Evolutionary conservation across 495 filamentous ascomycete genomes (phyloP), one percentile per base, ranked within the genome.

Genomic region (Podospora bellae-mahoneyi): DNA sequence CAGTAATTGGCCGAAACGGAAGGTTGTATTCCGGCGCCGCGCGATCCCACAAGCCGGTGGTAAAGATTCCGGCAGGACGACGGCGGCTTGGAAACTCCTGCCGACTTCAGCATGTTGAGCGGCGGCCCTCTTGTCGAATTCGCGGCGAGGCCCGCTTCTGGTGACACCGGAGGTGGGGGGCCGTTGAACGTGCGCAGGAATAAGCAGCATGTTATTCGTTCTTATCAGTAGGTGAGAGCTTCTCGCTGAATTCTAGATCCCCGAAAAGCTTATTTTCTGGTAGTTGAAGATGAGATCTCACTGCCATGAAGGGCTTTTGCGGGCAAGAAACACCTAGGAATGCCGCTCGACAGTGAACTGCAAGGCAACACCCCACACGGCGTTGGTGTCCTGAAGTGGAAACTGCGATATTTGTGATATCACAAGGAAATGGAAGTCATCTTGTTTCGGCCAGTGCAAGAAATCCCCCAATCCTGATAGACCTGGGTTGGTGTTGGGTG

Each of bases 1-100:
- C 32, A 48, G 9, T 10, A 16, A 63, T 20, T 32, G 61, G 61
- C 34, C 61, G 61, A 63, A 63, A 32, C 61, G 61, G 61, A 63
- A 63, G 28, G 61, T 63, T 63, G 32, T 32, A 63, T 32, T 19
- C 32, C 61, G 61, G 61, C 9, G 34, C 34, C 34, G 28, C 23
- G 60, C 60, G 60, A 62, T 26, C 59, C n/a, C 59, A 61, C 26
- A 20, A 61, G 4, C 59, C 59, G 59, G 59, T 32, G 59, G 18
- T 16, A 61, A 61, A 23, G 59, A 27, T 26, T 61, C 59, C 3
- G 1, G 15, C 23, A 48, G 39, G 39, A 30, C 19, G 30, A 62
- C 16, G 27, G 5, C 23, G 60, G n/a, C 26, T 3, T 62, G 20
- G 18, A 62, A 18, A 62, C n/a, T 58, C 60, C 60, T 62, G 23